A percentile compares a stretch with the other conserved stretches of the same genome.
These are phyloP conservation scores for Claviceps africana DNA, from an alignment of 2,329 filamentous ascomycete species.

Conservation along the genomic window DNA sequence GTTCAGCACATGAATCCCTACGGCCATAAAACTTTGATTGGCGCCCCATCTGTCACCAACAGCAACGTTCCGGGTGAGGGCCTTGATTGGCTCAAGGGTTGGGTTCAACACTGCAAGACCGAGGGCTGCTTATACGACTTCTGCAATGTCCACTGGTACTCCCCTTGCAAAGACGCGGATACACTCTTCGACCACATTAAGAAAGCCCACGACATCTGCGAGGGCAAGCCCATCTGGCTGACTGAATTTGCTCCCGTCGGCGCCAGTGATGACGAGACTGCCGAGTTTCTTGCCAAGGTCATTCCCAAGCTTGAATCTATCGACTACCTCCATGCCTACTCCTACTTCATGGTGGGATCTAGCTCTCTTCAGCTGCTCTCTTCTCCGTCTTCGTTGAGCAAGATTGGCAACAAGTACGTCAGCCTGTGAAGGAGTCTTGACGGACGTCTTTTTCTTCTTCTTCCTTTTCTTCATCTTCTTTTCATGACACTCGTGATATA, in stretches of 20 bases:
- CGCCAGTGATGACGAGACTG: slow-evolving; percentile 24
- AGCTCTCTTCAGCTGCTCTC: slow-evolving; percentile 26
- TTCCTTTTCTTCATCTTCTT: not conserved
- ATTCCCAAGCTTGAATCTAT: slow-evolving; percentile 34
- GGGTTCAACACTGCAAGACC: not conserved
- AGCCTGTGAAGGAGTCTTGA: slow-evolving; percentile 10
- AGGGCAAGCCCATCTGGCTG: slow-evolving; percentile 42
- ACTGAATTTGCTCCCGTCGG: slow-evolving; percentile 48
- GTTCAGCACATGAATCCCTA: slow-evolving; percentile 42
- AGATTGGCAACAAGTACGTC: slow-evolving; percentile 37
- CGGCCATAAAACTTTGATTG: slow-evolving; percentile 37
- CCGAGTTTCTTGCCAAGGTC: slow-evolving; percentile 34
- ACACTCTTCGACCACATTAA: slow-evolving; percentile 42
- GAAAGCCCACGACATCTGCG: slow-evolving; percentile 30
- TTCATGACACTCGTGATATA: not conserved
- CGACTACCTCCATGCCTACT: slow-evolving; percentile 39
- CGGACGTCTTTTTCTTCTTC: not conserved
- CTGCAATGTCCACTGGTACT: slow-evolving; percentile 52
- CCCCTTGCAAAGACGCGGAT: slow-evolving; percentile 29
- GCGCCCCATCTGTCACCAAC: slow-evolving; percentile 50
- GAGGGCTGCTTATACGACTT: slow-evolving; percentile 41
- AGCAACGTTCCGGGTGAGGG: slow-evolving; percentile 35
- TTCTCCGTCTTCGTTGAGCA: slow-evolving; percentile 25
- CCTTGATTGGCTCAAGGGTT: slow-evolving; percentile 24
- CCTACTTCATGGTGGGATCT: slow-evolving; percentile 38